Evolutionary conservation across 192 early-diverging fungal species (phyloP), one percentile per base, ranked within the genome.

Genomic region (Phlyctochytrium arcticum): DNA sequence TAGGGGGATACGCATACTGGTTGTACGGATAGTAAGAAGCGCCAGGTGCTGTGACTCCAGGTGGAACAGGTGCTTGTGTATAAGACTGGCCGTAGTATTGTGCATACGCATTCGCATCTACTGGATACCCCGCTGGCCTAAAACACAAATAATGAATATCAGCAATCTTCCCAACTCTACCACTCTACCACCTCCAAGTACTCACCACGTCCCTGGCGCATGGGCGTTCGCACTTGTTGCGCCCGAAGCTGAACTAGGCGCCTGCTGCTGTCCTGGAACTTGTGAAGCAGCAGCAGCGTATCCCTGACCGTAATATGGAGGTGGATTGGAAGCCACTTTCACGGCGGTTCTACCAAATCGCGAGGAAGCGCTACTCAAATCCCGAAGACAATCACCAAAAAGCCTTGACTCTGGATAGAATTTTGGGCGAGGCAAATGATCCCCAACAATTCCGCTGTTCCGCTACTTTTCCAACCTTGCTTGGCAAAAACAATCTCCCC

Each of bases 11-110:
- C 0, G 39, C 39, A n/a, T 44, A 12, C 42, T n/a, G 21, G 15
- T 44, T n/a, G n/a, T n/a, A n/a, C n/a, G n/a, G n/a, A n/a, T n/a
- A n/a, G n/a, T n/a, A n/a, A n/a, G n/a, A n/a, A n/a, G n/a, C n/a
- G n/a, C 39, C 39, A 19, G 12, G 21, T 12, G 39, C 39, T 44
- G 39, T 44, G 12, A 44, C 39, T 19, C 15, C 0, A 19, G 39
- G 39, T 44, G 39, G 2, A 44, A 19, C 39, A 44, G 12, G 21
- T 0, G 39, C 39, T n/a, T 53, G 50, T 15, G 17, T 15, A 27
- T 53, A 53, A 17, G 17, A 26, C 35, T 57, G 55, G n/a, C 35
- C 4, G 55, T 57, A 57, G 32, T 57, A 57, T 26, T 57, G 55
- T 36, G 55, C 55, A 33, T 57, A 57, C n/a, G 31, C 55, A 19